phyloP scores from a whole-genome alignment of 208 protist genomes.

The Borovskyia barvae region DNA sequence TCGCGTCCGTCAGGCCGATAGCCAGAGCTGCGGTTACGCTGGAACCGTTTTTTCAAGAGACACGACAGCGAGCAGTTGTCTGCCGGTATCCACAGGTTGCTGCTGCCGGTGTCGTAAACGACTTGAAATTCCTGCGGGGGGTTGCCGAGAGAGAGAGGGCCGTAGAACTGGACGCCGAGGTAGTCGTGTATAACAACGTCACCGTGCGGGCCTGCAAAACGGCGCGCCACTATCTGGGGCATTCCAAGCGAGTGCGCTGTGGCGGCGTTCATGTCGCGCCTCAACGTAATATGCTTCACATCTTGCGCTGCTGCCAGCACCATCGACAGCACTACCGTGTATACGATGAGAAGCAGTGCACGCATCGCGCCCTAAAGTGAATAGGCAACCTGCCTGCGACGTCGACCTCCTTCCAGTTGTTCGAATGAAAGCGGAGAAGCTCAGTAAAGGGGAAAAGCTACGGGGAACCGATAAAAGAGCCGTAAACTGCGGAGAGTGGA shows the following conservation, averaged over 20 bases:
- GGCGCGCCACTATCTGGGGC: constrained; percentile 21
- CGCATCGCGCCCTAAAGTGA: too few species aligned
- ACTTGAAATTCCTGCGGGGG: constrained; percentile 86
- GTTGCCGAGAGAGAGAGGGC: constrained; percentile 85
- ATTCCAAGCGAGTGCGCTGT: constrained; percentile 20
- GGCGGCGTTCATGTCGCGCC: constrained; percentile 34
- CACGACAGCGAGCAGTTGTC: constrained; percentile 60
- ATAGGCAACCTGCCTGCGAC: too few species aligned
- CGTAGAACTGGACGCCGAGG: constrained; percentile 90
- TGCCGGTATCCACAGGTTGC: constrained; percentile 66
- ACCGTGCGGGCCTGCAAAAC: constrained; percentile 18
- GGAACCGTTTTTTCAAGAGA: constrained; percentile 75
- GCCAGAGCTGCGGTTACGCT: constrained; percentile 68
- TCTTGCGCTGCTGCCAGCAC: constrained; percentile 11
- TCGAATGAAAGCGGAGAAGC: not conserved
- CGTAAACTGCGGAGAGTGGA: too few species aligned
- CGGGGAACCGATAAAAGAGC: too few species aligned
- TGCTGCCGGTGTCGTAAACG: constrained; percentile 70
- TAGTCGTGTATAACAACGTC: constrained; percentile 65
- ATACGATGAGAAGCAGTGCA: constrained; percentile 8
- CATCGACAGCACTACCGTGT: constrained; percentile 9
- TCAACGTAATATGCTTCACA: constrained; percentile 26
- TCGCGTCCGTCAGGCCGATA: constrained; percentile 79
- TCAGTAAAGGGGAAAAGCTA: too few species aligned
- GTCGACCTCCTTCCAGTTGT: too few species aligned